Conservation (phyloP, 805 yeast species). For the Metschnikowia borealis region DNA sequence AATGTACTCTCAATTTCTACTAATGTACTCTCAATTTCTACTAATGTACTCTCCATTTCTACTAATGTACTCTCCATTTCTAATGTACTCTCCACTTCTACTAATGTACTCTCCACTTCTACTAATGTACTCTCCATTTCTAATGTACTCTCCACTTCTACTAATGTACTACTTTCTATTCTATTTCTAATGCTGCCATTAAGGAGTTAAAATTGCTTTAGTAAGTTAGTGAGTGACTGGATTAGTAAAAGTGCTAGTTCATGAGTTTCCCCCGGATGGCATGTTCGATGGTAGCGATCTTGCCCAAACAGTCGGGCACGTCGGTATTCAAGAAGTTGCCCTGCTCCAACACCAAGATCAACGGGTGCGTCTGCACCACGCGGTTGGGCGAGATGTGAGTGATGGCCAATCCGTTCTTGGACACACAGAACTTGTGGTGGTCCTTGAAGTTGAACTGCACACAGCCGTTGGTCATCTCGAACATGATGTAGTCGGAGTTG, state of each 20-base stretch:
- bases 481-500: conserved; percentile 78
- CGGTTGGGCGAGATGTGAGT: conserved; percentile 80
- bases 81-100: too few relatives aligned
- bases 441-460: conserved; percentile 94
- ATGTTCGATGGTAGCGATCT: conserved; percentile 51
- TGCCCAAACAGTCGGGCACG: conserved; percentile 42
- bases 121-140: too few relatives aligned
- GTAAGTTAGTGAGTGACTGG: too few relatives aligned
- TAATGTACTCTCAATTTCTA: too few relatives aligned
- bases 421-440: conserved; percentile 82
- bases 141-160: too few relatives aligned
- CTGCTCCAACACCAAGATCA: conserved; percentile 38
- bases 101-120: too few relatives aligned
- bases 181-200: too few relatives aligned
- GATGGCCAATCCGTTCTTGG: conserved; percentile 68
- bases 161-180: too few relatives aligned
- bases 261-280: conserved; percentile 41
- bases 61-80: too few relatives aligned
- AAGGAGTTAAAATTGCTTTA: too few relatives aligned
- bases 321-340: conserved; percentile 39
- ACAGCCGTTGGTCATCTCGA: conserved; percentile 87
- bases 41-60: too few relatives aligned
- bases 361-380: conserved; percentile 65
- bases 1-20: too few relatives aligned
- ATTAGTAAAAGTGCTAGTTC: neutral